Conservation (phyloP, 148 eudicot species). For the Polygonum aviculare region DNA sequence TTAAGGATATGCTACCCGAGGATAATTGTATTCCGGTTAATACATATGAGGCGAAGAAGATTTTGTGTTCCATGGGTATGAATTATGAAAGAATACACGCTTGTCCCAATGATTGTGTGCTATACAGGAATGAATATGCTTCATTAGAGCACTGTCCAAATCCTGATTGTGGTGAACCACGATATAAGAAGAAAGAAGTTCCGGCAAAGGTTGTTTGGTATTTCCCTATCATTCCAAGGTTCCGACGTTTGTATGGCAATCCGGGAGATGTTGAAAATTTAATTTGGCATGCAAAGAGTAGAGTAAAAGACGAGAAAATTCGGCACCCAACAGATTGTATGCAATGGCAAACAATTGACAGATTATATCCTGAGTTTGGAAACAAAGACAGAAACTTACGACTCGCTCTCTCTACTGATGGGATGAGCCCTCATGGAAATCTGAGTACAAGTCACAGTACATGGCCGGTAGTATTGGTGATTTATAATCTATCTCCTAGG, state of each 20-base stretch:
- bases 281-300: conserved; percentile 19
- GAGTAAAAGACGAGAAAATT: conserved; percentile 2
- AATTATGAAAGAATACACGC: too few species aligned
- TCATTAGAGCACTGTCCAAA: not conserved
- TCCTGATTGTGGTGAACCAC: not conserved
- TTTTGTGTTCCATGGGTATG: too few species aligned
- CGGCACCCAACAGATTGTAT: conserved; percentile 12
- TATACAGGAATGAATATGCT: not conserved
- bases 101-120: not conserved
- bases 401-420: too few species aligned
- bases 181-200: not conserved
- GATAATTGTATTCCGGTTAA: too few species aligned
- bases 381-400: too few species aligned
- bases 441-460: too few species aligned
- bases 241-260: conserved; percentile 17
- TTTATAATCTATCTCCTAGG: too few species aligned
- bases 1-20: too few species aligned
- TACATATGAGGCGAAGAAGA: too few species aligned
- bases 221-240: conserved; percentile 16
- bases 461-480: too few species aligned
- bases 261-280: conserved; percentile 8
- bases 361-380: not conserved
- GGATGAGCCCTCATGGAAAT: too few species aligned
- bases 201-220: too few species aligned
- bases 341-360: conserved; percentile 20